Percentiles rank a stretch among this genome's conserved stretches.
Conservation (phyloP, 2,329 filamentous ascomycete species). For the Pseudocercospora fuligena region DNA sequence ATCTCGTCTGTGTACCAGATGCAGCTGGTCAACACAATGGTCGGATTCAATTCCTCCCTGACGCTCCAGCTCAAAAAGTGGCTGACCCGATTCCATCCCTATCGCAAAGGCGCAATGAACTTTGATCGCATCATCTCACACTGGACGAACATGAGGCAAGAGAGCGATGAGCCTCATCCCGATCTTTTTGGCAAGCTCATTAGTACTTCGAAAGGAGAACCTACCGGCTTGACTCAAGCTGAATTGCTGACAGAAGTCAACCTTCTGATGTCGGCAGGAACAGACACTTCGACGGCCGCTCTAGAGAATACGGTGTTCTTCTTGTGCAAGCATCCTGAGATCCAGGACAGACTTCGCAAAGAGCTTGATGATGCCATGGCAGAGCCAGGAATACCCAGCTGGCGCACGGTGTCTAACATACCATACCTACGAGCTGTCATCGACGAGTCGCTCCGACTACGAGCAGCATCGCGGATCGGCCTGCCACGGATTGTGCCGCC, state of each 20-base stretch:
- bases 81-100: background rate
- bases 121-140: background rate
- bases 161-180: background rate
- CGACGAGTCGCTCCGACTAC: conserved; percentile 55
- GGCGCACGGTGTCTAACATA: background rate
- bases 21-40: conserved; percentile 6
- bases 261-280: conserved; percentile 9
- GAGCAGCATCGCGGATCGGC: conserved; percentile 49
- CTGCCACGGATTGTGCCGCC: conserved; percentile 52
- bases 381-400: background rate
- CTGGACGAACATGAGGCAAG: conserved; percentile 2
- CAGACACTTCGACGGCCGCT: conserved; percentile 7
- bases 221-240: conserved; percentile 4
- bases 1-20: conserved; percentile 7
- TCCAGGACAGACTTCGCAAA: background rate
- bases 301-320: background rate
- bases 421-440: conserved; percentile 57
- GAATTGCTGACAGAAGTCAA: conserved; percentile 8
- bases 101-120: conserved; percentile 1
- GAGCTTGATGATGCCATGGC: background rate
- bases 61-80: conserved; percentile 3
- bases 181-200: conserved; percentile 9
- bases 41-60: conserved; percentile 3
- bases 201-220: conserved; percentile 4
- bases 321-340: background rate